phyloP scores from a whole-genome alignment of 169 alveolate genomes.

The Plasmodium ovale region DNA sequence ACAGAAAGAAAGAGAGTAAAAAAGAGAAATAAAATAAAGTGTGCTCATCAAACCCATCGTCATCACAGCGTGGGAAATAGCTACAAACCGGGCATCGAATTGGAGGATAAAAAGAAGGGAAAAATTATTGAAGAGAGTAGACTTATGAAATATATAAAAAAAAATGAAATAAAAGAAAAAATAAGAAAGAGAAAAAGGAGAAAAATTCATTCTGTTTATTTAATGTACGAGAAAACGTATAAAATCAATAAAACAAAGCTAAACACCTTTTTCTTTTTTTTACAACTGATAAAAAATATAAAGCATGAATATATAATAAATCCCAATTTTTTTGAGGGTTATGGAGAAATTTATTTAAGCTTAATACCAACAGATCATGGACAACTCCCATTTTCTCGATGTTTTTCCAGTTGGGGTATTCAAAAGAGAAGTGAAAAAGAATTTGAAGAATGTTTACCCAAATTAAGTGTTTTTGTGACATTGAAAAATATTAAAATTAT shows the following conservation, averaged over 20 bases:
- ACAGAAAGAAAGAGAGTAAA: not conserved
- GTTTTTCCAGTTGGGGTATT: conserved; percentile 76
- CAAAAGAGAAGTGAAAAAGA: conserved; percentile 70
- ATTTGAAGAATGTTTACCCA: conserved; percentile 75
- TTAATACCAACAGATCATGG: conserved; percentile 77
- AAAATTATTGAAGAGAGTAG: conserved; percentile 13
- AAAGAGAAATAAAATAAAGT: not conserved
- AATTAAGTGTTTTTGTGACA: conserved; percentile 60
- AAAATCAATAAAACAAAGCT: conserved; percentile 60
- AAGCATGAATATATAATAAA: conserved; percentile 71
- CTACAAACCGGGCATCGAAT: conserved; percentile 6
- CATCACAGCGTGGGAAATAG: not conserved
- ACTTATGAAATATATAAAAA: conserved; percentile 28
- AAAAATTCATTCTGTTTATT: conserved; percentile 72
- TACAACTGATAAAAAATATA: conserved; percentile 68
- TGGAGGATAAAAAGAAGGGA: conserved; percentile 18
- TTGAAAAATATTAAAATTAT: conserved; percentile 71
- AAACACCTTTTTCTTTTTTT: conserved; percentile 44
- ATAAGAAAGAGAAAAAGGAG: conserved; percentile 55
- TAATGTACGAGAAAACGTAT: conserved; percentile 70
- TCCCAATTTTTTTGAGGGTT: conserved; percentile 67
- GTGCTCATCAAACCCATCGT: not conserved
- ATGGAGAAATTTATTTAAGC: conserved; percentile 74
- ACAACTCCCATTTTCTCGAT: conserved; percentile 67
- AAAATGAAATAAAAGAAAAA: conserved; percentile 71